phyloP scores from a whole-genome alignment of 2,329 filamentous ascomycete species.

The Phoma herbarum region DNA sequence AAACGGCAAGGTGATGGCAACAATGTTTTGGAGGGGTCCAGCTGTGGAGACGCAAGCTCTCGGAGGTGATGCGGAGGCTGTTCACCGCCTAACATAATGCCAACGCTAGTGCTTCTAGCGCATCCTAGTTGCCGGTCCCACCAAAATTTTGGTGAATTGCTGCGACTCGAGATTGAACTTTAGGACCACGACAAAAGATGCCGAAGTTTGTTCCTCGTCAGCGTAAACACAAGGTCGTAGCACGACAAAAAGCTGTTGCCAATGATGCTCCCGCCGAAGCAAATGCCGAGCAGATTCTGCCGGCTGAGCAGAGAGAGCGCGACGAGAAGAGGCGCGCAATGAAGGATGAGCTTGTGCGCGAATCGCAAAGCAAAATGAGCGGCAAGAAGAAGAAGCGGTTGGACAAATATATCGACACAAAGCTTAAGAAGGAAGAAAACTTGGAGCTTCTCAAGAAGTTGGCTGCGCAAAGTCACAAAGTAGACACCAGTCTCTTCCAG shows the following conservation, averaged over 20 bases:
- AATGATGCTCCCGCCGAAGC: conserved; percentile 54
- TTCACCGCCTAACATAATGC: conserved; percentile 24
- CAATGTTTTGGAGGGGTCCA: conserved; percentile 2
- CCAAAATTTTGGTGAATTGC: conserved; percentile 43
- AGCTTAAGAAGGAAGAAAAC: conserved; percentile 94
- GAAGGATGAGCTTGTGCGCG: conserved; percentile 62
- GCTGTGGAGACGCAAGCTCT: conserved; percentile 13
- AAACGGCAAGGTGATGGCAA: neutral
- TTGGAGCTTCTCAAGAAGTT: conserved; percentile 84
- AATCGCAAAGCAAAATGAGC: conserved; percentile 65
- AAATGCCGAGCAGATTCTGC: conserved; percentile 61
- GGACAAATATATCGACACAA: conserved; percentile 82
- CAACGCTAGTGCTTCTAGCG: conserved; percentile 3
- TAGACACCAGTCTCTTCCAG: conserved; percentile 82
- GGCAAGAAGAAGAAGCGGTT: conserved; percentile 73
- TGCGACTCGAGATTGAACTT: conserved; percentile 13
- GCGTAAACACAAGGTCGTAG: conserved; percentile 70
- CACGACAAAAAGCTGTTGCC: conserved; percentile 64
- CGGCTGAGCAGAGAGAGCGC: conserved; percentile 61
- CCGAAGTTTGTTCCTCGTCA: conserved; percentile 61
- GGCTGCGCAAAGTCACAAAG: conserved; percentile 68
- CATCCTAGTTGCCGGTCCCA: conserved; percentile 34
- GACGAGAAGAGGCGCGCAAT: conserved; percentile 62
- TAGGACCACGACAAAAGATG: conserved; percentile 32
- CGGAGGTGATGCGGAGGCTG: conserved; percentile 25